These are phyloP conservation scores for Phanerochaete carnosa DNA, from an alignment of 768 basidiomycete species.

Conservation along the genomic window DNA sequence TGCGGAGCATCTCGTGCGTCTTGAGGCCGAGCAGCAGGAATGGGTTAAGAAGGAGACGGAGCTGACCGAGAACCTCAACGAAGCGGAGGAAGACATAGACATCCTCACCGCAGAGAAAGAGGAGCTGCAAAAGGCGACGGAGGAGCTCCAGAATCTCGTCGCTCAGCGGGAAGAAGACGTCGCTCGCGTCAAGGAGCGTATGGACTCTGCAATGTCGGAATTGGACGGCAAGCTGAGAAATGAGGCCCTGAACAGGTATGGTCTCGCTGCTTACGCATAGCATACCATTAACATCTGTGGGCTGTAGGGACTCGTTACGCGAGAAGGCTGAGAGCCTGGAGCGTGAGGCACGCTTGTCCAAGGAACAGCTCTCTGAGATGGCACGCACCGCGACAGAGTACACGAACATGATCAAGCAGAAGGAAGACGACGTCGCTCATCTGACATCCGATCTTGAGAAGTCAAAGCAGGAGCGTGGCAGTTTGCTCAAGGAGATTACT, in stretches of 20 bases:
- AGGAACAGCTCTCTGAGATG: conserved; percentile 75
- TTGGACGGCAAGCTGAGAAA: conserved; percentile 66
- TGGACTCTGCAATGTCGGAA: conserved; percentile 60
- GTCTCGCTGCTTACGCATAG: neutral
- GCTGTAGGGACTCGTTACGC: conserved; percentile 58
- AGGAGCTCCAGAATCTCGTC: conserved; percentile 67
- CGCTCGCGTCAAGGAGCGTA: conserved; percentile 67
- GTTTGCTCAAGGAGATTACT: conserved; percentile 53
- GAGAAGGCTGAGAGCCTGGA: conserved; percentile 60
- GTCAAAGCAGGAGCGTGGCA: conserved; percentile 52
- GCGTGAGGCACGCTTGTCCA: conserved; percentile 63
- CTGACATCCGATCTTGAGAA: conserved; percentile 52
- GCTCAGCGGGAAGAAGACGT: conserved; percentile 81
- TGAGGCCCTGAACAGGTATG: conserved; percentile 65
- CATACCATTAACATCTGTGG: neutral
- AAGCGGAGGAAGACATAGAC: conserved; percentile 58
- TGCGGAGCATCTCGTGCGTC: conserved; percentile 77
- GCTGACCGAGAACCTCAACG: conserved; percentile 52
- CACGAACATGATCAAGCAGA: conserved; percentile 69
- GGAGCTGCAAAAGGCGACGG: conserved; percentile 59
- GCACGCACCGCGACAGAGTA: conserved; percentile 75
- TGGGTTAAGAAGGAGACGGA: conserved; percentile 66
- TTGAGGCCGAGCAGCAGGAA: conserved; percentile 74
- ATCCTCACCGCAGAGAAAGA: conserved; percentile 55
- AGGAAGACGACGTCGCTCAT: conserved; percentile 65